A percentile compares a stretch with the other conserved stretches of the same genome.
Conservation (phyloP, 139 green algal genomes). For the Microglena sp. region DNA sequence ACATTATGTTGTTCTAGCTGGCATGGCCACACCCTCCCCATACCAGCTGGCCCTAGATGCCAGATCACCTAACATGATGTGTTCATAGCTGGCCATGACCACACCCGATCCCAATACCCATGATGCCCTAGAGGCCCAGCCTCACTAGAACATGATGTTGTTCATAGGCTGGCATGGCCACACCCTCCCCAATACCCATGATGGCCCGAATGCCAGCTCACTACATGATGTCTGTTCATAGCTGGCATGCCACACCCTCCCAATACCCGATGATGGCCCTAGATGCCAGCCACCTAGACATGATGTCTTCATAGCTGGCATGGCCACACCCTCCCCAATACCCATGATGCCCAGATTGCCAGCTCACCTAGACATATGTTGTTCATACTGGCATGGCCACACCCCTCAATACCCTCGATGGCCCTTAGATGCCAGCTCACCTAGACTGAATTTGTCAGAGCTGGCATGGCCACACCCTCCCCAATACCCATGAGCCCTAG, state of each 20-base stretch:
- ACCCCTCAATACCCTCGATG: conserved; percentile 65
- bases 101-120: conserved; percentile 68
- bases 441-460: conserved; percentile 89
- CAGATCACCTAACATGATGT: no score
- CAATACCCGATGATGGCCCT: conserved; percentile 84
- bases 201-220: no score
- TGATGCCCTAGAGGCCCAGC: conserved; percentile 81
- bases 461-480: conserved; percentile 96
- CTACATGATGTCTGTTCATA: no score
- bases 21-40: conserved; percentile 96
- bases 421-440: conserved; percentile 93
- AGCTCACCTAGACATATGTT: no score
- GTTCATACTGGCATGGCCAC: conserved; percentile 67
- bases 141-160: conserved; percentile 85
- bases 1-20: conserved; percentile 82
- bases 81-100: conserved; percentile 70
- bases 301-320: conserved; percentile 88
- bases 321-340: conserved; percentile 93
- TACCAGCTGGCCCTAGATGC: no score
- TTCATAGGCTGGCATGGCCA: conserved; percentile 66
- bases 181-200: conserved; percentile 76
- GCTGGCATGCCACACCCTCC: conserved; percentile 65
- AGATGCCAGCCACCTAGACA: conserved; percentile 90
- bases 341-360: conserved; percentile 82
- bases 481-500: conserved; percentile 96